Evolutionary conservation across 2,329 filamentous ascomycete species (phyloP).

Genomic region (Trichoderma oligosporum): DNA sequence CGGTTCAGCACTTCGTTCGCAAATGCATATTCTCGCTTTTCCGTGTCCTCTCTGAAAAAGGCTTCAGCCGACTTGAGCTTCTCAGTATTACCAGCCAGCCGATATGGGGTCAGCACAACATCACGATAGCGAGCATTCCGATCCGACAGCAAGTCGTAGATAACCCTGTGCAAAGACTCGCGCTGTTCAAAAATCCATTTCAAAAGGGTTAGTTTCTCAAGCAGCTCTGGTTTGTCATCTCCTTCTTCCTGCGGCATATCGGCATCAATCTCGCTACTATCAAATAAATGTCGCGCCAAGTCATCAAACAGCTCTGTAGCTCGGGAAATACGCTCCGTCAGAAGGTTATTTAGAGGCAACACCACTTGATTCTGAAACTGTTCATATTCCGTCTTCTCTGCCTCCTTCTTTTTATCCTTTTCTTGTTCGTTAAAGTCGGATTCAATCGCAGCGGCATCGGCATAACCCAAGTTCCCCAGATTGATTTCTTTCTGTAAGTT

Average conservation of each 20-base stretch:
- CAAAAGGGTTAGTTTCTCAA: conserved; percentile 89
- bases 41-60: conserved; percentile 79
- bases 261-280: conserved; percentile 59
- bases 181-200: conserved; percentile 97
- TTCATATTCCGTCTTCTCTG: conserved; percentile 77
- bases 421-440: conserved; percentile 70
- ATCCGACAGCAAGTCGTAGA: conserved; percentile 79
- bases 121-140: conserved; percentile 83
- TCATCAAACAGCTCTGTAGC: conserved; percentile 76
- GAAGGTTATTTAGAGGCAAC: conserved; percentile 75
- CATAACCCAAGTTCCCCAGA: conserved; percentile 73
- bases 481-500: conserved; percentile 78
- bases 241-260: conserved; percentile 92
- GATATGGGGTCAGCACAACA: conserved; percentile 78
- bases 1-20: conserved; percentile 69
- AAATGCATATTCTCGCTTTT: conserved; percentile 66
- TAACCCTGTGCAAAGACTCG: conserved; percentile 79
- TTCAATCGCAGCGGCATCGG: conserved; percentile 78
- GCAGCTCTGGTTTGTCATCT: conserved; percentile 86
- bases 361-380: conserved; percentile 78
- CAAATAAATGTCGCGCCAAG: conserved; percentile 67
- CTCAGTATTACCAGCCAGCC: conserved; percentile 67
- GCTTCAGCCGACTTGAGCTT: conserved; percentile 74
- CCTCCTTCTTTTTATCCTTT: conserved; percentile 63
- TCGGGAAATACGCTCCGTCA: conserved; percentile 69